Conservation (phyloP, 2,329 filamentous ascomycete species). For the Ceratocystis lukuohia region DNA sequence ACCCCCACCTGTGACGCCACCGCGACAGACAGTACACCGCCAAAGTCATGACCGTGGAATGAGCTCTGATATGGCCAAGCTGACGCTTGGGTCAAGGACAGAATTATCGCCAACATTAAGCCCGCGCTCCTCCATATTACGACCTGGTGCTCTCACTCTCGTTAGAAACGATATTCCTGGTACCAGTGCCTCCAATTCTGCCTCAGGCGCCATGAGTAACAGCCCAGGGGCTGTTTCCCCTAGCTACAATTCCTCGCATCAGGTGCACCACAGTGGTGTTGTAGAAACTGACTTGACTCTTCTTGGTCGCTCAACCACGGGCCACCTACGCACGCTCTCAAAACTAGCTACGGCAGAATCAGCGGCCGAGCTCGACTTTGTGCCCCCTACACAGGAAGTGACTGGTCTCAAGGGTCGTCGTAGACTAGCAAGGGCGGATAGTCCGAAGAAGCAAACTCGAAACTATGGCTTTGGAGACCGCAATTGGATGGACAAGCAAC, state of each 20-base stretch:
- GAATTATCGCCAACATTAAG: slow-evolving; percentile 31
- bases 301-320: slow-evolving; percentile 77
- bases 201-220: slow-evolving; percentile 23
- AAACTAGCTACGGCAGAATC: slow-evolving; percentile 63
- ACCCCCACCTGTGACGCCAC: slow-evolving; percentile 14
- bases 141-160: slow-evolving; percentile 29
- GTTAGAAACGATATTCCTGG: slow-evolving; percentile 18
- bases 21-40: slow-evolving; percentile 6
- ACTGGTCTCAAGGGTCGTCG: slow-evolving; percentile 74
- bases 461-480: slow-evolving; percentile 63
- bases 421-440: slow-evolving; percentile 60
- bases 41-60: slow-evolving; percentile 42
- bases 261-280: slow-evolving; percentile 33
- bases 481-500: slow-evolving; percentile 98
- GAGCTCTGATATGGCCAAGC: slow-evolving; percentile 48
- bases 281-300: slow-evolving; percentile 62
- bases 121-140: slow-evolving; percentile 41
- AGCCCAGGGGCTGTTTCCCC: slow-evolving; percentile 13
- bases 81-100: slow-evolving; percentile 35
- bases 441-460: slow-evolving; percentile 28
- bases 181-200: slow-evolving; percentile 24
- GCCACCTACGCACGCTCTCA: slow-evolving; percentile 76
- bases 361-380: slow-evolving; percentile 65
- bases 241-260: slow-evolving; percentile 20
- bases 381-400: slow-evolving; percentile 65